These are phyloP conservation scores for Daldinia decipiens DNA, from an alignment of 495 filamentous ascomycete genomes.

Conservation along the genomic window DNA sequence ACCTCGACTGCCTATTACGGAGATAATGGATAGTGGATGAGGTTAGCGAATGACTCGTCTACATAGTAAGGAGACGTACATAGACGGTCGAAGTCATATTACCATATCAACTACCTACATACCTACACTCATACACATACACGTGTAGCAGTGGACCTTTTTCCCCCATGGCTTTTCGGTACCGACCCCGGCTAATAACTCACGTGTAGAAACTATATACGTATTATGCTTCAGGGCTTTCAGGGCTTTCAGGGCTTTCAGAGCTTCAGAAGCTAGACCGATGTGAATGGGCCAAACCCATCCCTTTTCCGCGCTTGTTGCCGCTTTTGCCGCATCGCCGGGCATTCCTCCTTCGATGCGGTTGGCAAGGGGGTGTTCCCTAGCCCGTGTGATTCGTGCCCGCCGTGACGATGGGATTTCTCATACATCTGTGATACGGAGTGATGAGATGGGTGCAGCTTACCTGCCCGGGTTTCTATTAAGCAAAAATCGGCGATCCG, in stretches of 20 bases:
- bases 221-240: too few relatives aligned
- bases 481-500: conserved; percentile 35
- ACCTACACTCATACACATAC: conserved; percentile 7
- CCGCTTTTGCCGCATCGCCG: conserved; percentile 37
- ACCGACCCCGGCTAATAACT: conserved; percentile 28
- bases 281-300: too few relatives aligned
- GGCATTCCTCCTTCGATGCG: not conserved
- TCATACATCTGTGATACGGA: conserved; percentile 26
- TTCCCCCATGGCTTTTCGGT: conserved; percentile 3
- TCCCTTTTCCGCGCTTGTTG: conserved; percentile 34
- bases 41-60: not conserved
- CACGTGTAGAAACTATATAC: not conserved
- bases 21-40: conserved; percentile 3
- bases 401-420: conserved; percentile 40
- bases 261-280: too few relatives aligned
- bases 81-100: not conserved
- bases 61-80: not conserved
- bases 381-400: conserved; percentile 38
- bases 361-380: conserved; percentile 13
- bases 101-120: not conserved
- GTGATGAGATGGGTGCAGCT: not conserved
- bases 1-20: conserved; percentile 12
- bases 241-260: too few relatives aligned
- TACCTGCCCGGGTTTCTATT: conserved; percentile 17
- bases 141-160: conserved; percentile 9